phyloP scores from a whole-genome alignment of 2,329 filamentous ascomycete genomes.

The Leptographium flavum region DNA sequence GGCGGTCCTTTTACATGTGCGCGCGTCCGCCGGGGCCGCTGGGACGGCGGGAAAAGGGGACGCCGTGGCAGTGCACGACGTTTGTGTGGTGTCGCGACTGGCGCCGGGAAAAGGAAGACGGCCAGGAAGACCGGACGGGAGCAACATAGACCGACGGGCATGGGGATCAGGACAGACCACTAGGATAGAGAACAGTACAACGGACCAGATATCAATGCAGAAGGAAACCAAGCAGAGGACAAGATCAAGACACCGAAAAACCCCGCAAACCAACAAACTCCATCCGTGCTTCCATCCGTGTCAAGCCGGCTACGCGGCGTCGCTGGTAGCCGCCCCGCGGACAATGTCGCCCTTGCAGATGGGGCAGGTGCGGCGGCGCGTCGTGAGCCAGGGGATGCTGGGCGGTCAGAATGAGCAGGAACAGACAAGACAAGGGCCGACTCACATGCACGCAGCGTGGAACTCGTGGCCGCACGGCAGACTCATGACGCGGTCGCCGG shows the following conservation, averaged over 20 bases:
- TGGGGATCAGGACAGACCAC: constrained; percentile 4
- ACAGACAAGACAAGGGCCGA: constrained; percentile 15
- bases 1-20: constrained; percentile 50
- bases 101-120: constrained; percentile 17
- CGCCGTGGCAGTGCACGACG: constrained; percentile 76
- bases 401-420: constrained; percentile 1
- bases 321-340: constrained; percentile 17
- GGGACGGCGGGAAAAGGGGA: constrained; percentile 70
- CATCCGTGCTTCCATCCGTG: no score
- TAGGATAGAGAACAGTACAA: no score
- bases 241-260: not conserved
- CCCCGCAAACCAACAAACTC: no score
- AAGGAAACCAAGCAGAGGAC: no score
- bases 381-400: constrained; percentile 94
- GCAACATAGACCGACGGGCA: no score
- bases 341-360: constrained; percentile 99
- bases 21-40: constrained; percentile 66
- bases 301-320: not conserved
- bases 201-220: no score
- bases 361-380: constrained; percentile 86
- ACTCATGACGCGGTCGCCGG: constrained; percentile 92
- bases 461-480: constrained; percentile 96
- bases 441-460: constrained; percentile 96
- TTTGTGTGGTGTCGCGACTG: constrained; percentile 61
- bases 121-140: constrained; percentile 4